Evolutionary conservation across 345 rosid genomes (phyloP).

Genomic region (Alliaria petiolata): DNA sequence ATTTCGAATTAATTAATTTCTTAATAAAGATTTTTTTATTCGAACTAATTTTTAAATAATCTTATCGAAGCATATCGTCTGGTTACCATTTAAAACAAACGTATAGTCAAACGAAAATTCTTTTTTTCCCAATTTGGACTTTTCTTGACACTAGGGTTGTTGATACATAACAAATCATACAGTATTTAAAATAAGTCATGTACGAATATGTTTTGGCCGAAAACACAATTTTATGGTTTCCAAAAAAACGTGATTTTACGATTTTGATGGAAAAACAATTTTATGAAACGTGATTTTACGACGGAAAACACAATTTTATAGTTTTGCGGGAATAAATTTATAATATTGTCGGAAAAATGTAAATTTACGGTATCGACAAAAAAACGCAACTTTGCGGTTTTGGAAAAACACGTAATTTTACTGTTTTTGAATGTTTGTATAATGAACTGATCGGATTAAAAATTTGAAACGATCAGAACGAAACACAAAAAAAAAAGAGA

Average conservation of each 20-base stretch:
- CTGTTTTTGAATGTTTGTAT: too few species aligned
- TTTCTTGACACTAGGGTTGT: background rate
- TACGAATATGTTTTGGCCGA: background rate
- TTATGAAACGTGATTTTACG: too few species aligned
- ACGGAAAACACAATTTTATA: too few species aligned
- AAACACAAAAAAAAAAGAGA: background rate
- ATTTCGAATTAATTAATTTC: too few species aligned
- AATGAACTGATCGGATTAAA: background rate
- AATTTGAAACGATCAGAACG: background rate
- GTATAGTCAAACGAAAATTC: conserved; percentile 7
- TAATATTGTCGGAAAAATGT: too few species aligned
- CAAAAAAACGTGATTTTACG: too few species aligned
- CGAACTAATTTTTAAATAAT: background rate
- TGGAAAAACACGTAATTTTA: too few species aligned
- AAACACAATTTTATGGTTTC: too few species aligned
- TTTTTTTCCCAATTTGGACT: background rate
- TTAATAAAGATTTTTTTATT: background rate
- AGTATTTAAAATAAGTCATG: background rate
- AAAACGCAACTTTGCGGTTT: too few species aligned
- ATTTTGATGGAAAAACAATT: too few species aligned
- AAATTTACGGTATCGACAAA: too few species aligned
- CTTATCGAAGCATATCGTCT: background rate
- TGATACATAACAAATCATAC: background rate
- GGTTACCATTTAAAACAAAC: background rate
- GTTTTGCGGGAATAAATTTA: too few species aligned